A percentile compares a stretch with the other conserved stretches of the same genome.
phyloP scores from a whole-genome alignment of 1,284 basidiomycete species.

The Albatrellus sp. region DNA sequence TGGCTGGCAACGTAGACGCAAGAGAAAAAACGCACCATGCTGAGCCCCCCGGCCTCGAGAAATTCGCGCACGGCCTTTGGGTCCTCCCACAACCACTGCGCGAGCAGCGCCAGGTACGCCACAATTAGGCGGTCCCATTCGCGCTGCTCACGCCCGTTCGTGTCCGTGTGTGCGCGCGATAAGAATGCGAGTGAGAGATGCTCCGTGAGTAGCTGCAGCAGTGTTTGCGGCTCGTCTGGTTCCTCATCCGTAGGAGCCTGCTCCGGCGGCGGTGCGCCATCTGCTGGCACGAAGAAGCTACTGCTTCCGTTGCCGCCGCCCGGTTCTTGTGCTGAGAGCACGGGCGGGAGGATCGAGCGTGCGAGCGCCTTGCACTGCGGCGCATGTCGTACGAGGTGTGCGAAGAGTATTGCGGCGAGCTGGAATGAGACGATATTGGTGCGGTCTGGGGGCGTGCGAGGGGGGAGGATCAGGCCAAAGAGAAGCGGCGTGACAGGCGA shows the following conservation, averaged over 20 bases:
- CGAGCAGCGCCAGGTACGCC: slow-evolving; percentile 74
- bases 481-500: slow-evolving; percentile 52
- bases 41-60: slow-evolving; percentile 80
- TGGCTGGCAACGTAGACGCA: not conserved
- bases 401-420: slow-evolving; percentile 56
- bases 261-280: slow-evolving; percentile 29
- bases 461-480: slow-evolving; percentile 44
- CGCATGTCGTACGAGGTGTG: slow-evolving; percentile 56
- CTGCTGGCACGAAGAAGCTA: slow-evolving; percentile 67
- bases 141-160: slow-evolving; percentile 49
- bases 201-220: slow-evolving; percentile 63
- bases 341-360: slow-evolving; percentile 47
- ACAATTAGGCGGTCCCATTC: slow-evolving; percentile 90
- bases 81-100: slow-evolving; percentile 97
- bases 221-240: slow-evolving; percentile 48
- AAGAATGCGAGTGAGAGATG: slow-evolving; percentile 61
- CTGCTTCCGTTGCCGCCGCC: slow-evolving; percentile 22
- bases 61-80: slow-evolving; percentile 82
- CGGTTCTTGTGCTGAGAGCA: slow-evolving; percentile 16
- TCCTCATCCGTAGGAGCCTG: slow-evolving; percentile 20
- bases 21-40: slow-evolving; percentile 45
- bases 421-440: slow-evolving; percentile 49
- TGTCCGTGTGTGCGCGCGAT: slow-evolving; percentile 51
- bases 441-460: slow-evolving; percentile 28
- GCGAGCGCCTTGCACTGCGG: slow-evolving; percentile 72